These are phyloP conservation scores for Chenopodium formosanum DNA, from an alignment of 148 eudicot genomes.

Conservation along the genomic window DNA sequence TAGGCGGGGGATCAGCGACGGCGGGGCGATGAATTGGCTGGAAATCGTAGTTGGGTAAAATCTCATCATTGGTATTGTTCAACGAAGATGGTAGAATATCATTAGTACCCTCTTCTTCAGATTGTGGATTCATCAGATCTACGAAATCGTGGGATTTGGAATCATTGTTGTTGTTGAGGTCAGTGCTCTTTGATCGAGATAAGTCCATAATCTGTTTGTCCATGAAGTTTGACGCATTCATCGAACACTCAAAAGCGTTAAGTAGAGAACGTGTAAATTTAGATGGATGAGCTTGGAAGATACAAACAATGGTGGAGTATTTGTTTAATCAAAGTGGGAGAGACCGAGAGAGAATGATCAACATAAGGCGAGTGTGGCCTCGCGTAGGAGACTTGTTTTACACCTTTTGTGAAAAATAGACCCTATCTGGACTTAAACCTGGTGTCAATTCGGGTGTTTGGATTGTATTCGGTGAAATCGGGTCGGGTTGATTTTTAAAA, in stretches of 20 bases:
- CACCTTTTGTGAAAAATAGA: no score
- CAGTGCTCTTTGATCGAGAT: slow-evolving; percentile 52
- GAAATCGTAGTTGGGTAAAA: slow-evolving; percentile 78
- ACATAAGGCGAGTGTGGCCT: no score
- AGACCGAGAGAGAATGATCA: no score
- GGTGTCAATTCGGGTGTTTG: no score
- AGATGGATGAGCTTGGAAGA: no score
- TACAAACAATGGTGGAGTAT: no score
- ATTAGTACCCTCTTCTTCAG: slow-evolving; percentile 21
- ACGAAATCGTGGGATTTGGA: slow-evolving; percentile 47
- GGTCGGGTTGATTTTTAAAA: no score
- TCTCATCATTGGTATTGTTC: slow-evolving; percentile 49
- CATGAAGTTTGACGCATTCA: slow-evolving; percentile 85
- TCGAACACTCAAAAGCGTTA: slow-evolving; percentile 20
- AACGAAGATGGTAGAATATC: background rate
- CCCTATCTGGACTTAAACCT: no score
- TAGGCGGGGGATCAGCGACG: slow-evolving; percentile 35
- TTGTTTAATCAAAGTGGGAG: no score
- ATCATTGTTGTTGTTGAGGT: slow-evolving; percentile 15
- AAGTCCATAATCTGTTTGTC: slow-evolving; percentile 99
- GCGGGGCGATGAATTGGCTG: slow-evolving; percentile 70
- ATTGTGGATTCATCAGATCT: slow-evolving; percentile 63
- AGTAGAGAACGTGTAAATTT: no score
- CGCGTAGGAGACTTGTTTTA: no score
- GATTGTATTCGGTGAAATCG: no score